Evolutionary conservation across 1,284 basidiomycete genomes (phyloP), one percentile per base, ranked within the genome.

Genomic region (Malassezia sp.): DNA sequence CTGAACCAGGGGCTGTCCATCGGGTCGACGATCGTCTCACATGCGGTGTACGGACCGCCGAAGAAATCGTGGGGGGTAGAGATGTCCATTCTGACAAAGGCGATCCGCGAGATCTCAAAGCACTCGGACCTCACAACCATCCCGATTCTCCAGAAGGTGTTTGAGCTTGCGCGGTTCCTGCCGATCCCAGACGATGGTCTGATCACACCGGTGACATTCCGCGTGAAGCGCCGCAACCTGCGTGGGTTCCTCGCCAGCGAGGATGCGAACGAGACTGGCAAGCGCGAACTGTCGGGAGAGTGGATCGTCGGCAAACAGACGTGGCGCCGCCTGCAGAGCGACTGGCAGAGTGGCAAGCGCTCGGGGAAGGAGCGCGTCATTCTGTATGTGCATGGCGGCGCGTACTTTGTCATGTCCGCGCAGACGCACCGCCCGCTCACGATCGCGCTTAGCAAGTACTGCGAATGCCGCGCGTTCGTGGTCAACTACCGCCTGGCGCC

Each of bases 401-500:
- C 90, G 39, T 96, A 95, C 71, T 96, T 88, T 70, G 77, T 86
- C 51, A 90, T 87, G 58, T 89, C 84, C 60, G 85, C 91, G 14
- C 85, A 89, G n/a, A 87, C 86, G 0, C 89, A 95, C 71, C 79
- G 91, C 33, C 76, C 87, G 33, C 78, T 97, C 49, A 91, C 90
- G 8, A 88, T 96, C 58, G 85, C 86, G 6, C 74, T 96, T 45
- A 84, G 87, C 27, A 90, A 91, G 68, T 83, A 83, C 60, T 82
- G 85, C 26, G 85, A 90, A 63, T 82, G 87, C 23, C 80, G 93
- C 26, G 81, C 96, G n/a, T 96, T 96, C 72, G 85, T 86, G n/a
- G 76, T 96, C 59, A 89, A 96, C 69, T 97, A 97, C 72, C 84
- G 91, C 15, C 76, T 97, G 23, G 90, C 91, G 0, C 91, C 91